Percentiles rank a stretch among this genome's conserved stretches.
Evolutionary conservation across 2,329 filamentous ascomycete species (phyloP).

Genomic region (Zasmidium cellare): DNA sequence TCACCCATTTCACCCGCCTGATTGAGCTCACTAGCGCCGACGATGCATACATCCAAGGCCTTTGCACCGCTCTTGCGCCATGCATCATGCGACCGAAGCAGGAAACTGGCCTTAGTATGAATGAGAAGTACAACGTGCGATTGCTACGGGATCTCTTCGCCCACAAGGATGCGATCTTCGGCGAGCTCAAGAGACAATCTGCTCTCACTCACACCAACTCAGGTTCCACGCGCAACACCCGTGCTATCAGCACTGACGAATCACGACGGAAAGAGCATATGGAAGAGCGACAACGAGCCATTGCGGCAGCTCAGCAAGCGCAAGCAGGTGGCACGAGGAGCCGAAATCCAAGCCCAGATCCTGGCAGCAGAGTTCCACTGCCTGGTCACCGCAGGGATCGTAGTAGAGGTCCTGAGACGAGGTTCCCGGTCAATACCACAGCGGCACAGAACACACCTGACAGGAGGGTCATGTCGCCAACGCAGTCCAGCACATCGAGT

Average conservation of each 20-base stretch:
- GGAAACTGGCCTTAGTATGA: slow-evolving; percentile 89
- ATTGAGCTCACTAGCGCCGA: slow-evolving; percentile 97
- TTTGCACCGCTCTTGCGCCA: slow-evolving; percentile 75
- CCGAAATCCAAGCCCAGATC: slow-evolving; percentile 50
- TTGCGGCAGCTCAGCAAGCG: slow-evolving; percentile 52
- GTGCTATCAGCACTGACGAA: slow-evolving; percentile 92
- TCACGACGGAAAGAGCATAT: slow-evolving; percentile 90
- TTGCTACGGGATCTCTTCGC: slow-evolving; percentile 88
- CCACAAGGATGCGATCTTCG: slow-evolving; percentile 94
- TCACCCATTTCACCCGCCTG: slow-evolving; percentile 95
- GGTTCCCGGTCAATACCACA: slow-evolving; percentile 70
- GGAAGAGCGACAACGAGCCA: slow-evolving; percentile 86
- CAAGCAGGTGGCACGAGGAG: slow-evolving; percentile 27
- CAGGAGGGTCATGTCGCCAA: slow-evolving; percentile 44
- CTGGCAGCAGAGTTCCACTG: slow-evolving; percentile 36
- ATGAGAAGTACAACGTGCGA: slow-evolving; percentile 89
- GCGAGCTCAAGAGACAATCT: slow-evolving; percentile 89
- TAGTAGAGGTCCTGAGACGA: slow-evolving; percentile 65
- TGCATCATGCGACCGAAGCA: slow-evolving; percentile 84
- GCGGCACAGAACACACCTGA: slow-evolving; percentile 45
- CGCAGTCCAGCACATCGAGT: slow-evolving; percentile 33
- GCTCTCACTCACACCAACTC: slow-evolving; percentile 67
- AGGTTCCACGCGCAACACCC: slow-evolving; percentile 58
- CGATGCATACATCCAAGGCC: slow-evolving; percentile 74
- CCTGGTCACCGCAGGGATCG: slow-evolving; percentile 73